phyloP scores from a whole-genome alignment of 75 land plant genomes.

The Cupressus sempervirens region DNA sequence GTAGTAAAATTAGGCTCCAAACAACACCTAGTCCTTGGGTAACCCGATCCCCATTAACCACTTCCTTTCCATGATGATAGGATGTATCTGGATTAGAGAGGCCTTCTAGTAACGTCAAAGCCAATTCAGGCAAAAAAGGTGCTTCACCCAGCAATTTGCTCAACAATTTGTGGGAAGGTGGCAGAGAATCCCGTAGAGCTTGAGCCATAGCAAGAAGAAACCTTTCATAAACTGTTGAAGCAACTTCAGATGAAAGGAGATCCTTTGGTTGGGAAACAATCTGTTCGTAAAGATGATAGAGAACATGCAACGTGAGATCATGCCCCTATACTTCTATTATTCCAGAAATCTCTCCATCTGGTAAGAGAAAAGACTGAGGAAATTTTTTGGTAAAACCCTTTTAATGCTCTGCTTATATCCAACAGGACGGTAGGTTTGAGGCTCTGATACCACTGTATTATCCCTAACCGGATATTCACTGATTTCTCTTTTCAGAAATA shows the following conservation, averaged over 20 bases:
- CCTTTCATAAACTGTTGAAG: constrained; percentile 62
- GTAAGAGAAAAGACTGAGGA: too few species aligned
- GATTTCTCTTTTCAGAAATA: too few species aligned
- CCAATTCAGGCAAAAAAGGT: constrained; percentile 72
- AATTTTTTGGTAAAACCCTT: too few species aligned
- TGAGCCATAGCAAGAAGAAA: constrained; percentile 74
- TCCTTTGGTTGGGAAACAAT: constrained; percentile 33
- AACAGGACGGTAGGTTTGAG: too few species aligned
- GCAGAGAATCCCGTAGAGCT: constrained; percentile 72
- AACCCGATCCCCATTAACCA: constrained; percentile 65
- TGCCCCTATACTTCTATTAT: too few species aligned
- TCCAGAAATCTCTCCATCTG: too few species aligned
- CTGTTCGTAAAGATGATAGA: constrained; percentile 61
- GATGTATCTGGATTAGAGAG: constrained; percentile 42
- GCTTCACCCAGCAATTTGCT: constrained; percentile 87
- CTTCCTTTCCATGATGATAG: constrained; percentile 26
- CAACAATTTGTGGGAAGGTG: constrained; percentile 83
- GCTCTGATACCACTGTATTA: too few species aligned
- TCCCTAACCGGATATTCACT: too few species aligned
- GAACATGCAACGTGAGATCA: constrained; percentile 75
- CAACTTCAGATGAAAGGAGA: constrained; percentile 15
- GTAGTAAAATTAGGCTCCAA: constrained; percentile 90
- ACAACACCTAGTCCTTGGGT: constrained; percentile 92
- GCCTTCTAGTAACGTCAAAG: constrained; percentile 59
- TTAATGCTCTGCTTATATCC: too few species aligned